Evolutionary conservation across 2,329 filamentous ascomycete genomes (phyloP).

Genomic region (Alternaria triticina): DNA sequence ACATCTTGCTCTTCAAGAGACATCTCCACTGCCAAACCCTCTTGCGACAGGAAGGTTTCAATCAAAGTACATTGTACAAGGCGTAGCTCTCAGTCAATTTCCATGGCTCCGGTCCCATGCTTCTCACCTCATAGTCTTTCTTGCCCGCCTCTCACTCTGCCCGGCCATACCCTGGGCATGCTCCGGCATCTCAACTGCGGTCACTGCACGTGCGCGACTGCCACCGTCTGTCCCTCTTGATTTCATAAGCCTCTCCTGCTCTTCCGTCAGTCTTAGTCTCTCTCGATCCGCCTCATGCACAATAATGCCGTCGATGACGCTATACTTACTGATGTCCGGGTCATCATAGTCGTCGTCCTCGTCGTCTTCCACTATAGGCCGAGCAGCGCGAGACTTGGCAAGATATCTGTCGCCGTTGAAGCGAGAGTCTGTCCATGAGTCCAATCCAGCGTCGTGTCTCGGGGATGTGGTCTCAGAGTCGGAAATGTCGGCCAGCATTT

Average conservation of each 20-base stretch:
- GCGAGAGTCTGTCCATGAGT: conserved; percentile 2
- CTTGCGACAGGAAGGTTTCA: neutral
- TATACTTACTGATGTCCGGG: conserved; percentile 17
- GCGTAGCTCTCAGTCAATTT: neutral
- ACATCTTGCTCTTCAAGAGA: neutral
- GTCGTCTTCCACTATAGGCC: neutral
- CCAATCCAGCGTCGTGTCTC: neutral
- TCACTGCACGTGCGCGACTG: neutral
- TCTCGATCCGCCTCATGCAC: neutral
- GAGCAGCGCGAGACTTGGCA: neutral
- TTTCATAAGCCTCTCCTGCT: conserved; percentile 2
- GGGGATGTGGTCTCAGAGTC: neutral
- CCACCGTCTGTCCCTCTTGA: conserved; percentile 3
- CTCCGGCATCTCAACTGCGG: neutral
- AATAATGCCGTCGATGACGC: conserved; percentile 7
- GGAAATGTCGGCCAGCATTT: neutral
- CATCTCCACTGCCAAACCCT: neutral
- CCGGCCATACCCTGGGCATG: neutral
- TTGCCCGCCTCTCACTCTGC: neutral
- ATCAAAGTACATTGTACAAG: neutral
- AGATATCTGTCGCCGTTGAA: conserved; percentile 6
- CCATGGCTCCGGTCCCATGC: rapidly evolving
- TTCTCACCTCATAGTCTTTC: neutral
- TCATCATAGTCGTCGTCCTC: conserved; percentile 5
- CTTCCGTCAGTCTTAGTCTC: neutral